These are phyloP conservation scores for Hemisphaericaspora lyxosophila DNA, from an alignment of 1,139 yeast genomes.

Conservation along the genomic window DNA sequence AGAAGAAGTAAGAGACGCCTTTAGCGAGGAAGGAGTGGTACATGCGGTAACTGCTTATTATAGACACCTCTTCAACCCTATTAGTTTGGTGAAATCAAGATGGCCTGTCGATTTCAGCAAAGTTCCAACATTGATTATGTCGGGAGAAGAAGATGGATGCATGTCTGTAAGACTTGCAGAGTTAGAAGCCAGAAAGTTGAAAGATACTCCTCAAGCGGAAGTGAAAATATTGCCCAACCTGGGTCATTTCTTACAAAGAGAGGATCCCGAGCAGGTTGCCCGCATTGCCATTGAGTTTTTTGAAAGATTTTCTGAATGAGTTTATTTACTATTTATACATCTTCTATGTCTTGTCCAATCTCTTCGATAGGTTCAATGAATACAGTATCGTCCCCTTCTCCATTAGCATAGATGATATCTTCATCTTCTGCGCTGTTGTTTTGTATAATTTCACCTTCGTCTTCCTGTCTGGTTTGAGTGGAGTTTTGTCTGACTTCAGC, in stretches of 20 bases:
- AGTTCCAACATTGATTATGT: conserved; percentile 42
- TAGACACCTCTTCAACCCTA: conserved; percentile 30
- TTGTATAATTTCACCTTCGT: conserved; percentile 22
- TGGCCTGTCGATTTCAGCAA: conserved; percentile 37
- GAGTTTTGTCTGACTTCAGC: conserved; percentile 32
- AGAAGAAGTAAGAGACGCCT: conserved; percentile 28
- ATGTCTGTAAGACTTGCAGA: conserved; percentile 33
- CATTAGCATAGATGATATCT: conserved; percentile 35
- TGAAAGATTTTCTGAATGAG: conserved; percentile 4
- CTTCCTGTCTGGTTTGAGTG: conserved; percentile 7
- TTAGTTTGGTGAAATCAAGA: conserved; percentile 21
- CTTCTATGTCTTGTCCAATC: conserved; percentile 14
- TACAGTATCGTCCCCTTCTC: conserved; percentile 40
- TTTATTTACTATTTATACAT: conserved; percentile 6
- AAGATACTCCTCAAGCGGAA: conserved; percentile 21
- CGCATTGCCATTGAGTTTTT: conserved; percentile 32
- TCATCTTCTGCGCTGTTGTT: conserved; percentile 28
- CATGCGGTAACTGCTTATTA: conserved; percentile 46
- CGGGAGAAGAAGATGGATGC: conserved; percentile 43
- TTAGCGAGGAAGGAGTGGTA: conserved; percentile 28
- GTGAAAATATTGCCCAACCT: conserved; percentile 31
- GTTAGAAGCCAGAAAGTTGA: conserved; percentile 25
- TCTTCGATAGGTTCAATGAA: conserved; percentile 5
- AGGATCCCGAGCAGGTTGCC: conserved; percentile 34
- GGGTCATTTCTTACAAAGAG: conserved; percentile 48